These are phyloP conservation scores for Nicotiana otophora DNA, from an alignment of 257 asterid species.

Conservation along the genomic window DNA sequence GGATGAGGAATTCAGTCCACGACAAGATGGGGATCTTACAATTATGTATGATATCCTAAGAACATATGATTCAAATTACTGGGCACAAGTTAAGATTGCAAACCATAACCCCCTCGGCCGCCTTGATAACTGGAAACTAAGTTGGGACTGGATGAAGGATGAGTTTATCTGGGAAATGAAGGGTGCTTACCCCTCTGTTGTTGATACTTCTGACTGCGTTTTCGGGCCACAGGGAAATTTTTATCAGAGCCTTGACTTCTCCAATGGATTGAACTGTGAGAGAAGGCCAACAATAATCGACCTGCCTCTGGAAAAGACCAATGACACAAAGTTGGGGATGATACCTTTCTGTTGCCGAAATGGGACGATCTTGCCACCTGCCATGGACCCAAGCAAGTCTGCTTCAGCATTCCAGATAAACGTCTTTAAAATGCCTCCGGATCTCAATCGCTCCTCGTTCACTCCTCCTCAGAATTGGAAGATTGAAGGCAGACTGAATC, in stretches of 20 bases:
- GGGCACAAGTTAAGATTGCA: constrained; percentile 76
- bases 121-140: constrained; percentile 80
- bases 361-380: constrained; percentile 87
- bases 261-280: constrained; percentile 67
- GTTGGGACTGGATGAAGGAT: constrained; percentile 99
- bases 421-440: constrained; percentile 89
- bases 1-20: constrained; percentile 58
- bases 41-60: constrained; percentile 67
- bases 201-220: constrained; percentile 62
- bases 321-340: constrained; percentile 66
- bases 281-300: constrained; percentile 76
- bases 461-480: constrained; percentile 80
- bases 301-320: constrained; percentile 64
- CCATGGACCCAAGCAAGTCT: constrained; percentile 84
- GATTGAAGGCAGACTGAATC: constrained; percentile 64
- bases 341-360: constrained; percentile 82
- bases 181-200: constrained; percentile 77
- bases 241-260: constrained; percentile 56
- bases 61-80: constrained; percentile 67
- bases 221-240: constrained; percentile 67
- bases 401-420: constrained; percentile 75
- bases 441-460: constrained; percentile 69
- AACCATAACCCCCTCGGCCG: constrained; percentile 85
- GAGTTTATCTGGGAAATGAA: constrained; percentile 75
- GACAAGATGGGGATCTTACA: constrained; percentile 69